Conservation (phyloP, 176 grass and related monocot genomes). For the Rhynchospora pubera region DNA sequence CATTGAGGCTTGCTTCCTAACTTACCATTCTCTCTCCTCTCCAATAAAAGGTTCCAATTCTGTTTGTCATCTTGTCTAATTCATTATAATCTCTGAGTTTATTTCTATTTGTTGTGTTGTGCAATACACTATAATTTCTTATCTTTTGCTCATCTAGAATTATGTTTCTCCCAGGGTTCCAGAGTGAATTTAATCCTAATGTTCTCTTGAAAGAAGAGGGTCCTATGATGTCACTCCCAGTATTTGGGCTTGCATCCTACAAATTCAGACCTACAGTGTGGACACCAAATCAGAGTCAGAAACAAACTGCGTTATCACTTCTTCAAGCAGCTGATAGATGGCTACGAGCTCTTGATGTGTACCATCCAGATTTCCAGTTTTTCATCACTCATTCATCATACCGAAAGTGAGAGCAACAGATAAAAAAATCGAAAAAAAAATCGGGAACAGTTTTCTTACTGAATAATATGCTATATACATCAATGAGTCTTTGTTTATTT, state of each 20-base stretch:
- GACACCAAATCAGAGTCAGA: slow-evolving; percentile 32
- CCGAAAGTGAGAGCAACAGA: slow-evolving; percentile 20
- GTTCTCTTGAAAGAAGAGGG: not conserved
- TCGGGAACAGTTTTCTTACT: not conserved
- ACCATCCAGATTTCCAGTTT: slow-evolving; percentile 56
- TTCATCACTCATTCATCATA: slow-evolving; percentile 29
- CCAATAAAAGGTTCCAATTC: slow-evolving; percentile 34
- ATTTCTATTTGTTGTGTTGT: not conserved
- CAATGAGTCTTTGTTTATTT: not conserved
- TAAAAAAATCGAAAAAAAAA: not conserved
- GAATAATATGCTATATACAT: not conserved
- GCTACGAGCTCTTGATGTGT: slow-evolving; percentile 28
- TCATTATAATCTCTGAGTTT: too few species aligned
- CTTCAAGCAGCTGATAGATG: slow-evolving; percentile 52
- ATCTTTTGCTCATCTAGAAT: not conserved
- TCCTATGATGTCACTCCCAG: slow-evolving; percentile 32
- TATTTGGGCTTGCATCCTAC: slow-evolving; percentile 53
- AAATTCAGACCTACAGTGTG: slow-evolving; percentile 39
- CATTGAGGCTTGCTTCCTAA: slow-evolving; percentile 77
- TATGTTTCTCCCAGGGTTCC: slow-evolving; percentile 13
- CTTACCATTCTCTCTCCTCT: slow-evolving; percentile 52
- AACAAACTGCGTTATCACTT: slow-evolving; percentile 28
- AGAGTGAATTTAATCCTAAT: not conserved
- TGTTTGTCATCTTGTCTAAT: too few species aligned
- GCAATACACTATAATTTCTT: not conserved